These are phyloP conservation scores for Boletus tylopilopsis DNA, from an alignment of 768 basidiomycete species.

Conservation along the genomic window DNA sequence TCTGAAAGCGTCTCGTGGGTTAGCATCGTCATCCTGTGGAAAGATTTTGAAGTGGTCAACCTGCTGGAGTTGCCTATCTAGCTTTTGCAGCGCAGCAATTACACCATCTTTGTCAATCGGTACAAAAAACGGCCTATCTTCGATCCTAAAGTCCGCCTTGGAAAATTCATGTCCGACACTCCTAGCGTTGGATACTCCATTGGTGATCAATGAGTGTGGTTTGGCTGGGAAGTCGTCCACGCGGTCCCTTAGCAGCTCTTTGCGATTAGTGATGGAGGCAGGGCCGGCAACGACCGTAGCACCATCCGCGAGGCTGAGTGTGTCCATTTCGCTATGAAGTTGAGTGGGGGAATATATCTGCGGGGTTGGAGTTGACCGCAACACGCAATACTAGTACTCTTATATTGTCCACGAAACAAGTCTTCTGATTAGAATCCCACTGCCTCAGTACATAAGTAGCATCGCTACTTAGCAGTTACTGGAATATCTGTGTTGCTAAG, in stretches of 20 bases:
- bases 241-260: slow-evolving; percentile 19
- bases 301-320: slow-evolving; percentile 40
- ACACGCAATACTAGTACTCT: neutral
- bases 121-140: slow-evolving; percentile 69
- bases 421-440: too few relatives aligned
- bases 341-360: neutral
- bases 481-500: too few relatives aligned
- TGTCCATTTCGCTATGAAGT: slow-evolving; percentile 19
- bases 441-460: too few relatives aligned
- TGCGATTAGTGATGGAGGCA: slow-evolving; percentile 23
- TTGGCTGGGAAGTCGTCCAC: slow-evolving; percentile 20
- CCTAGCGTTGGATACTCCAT: slow-evolving; percentile 10
- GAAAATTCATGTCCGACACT: slow-evolving; percentile 37
- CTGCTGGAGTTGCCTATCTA: slow-evolving; percentile 57
- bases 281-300: slow-evolving; percentile 44
- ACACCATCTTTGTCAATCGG: slow-evolving; percentile 64
- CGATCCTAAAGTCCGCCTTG: slow-evolving; percentile 46
- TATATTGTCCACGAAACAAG: too few relatives aligned
- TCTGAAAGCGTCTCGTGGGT: slow-evolving; percentile 25
- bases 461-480: too few relatives aligned
- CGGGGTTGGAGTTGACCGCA: too few relatives aligned
- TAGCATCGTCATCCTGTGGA: neutral
- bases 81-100: slow-evolving; percentile 63
- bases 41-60: slow-evolving; percentile 8
- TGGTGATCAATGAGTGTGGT: slow-evolving; percentile 11